A percentile compares a stretch with the other conserved stretches of the same genome.
Conservation (phyloP, 495 filamentous ascomycete genomes). For the Penicillium turbatum region DNA sequence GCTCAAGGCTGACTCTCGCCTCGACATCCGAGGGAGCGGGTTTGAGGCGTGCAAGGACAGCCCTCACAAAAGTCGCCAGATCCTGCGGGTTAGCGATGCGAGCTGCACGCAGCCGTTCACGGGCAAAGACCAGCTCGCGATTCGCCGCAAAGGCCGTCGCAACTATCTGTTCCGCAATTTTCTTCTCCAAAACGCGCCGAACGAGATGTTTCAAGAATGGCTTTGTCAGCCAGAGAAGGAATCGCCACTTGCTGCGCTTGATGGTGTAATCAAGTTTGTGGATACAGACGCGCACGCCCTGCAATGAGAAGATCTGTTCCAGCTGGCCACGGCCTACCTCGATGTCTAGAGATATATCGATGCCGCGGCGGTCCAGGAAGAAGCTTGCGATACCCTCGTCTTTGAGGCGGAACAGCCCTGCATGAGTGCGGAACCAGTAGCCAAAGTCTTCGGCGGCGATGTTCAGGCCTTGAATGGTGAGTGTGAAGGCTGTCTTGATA, state of each 20-base stretch:
- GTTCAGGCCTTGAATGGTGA: conserved; percentile 75
- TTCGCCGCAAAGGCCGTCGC: conserved; percentile 68
- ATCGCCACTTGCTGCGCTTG: conserved; percentile 67
- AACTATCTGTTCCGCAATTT: conserved; percentile 68
- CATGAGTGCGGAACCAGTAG: conserved; percentile 68
- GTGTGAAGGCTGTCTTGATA: conserved; percentile 64
- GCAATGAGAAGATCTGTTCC: conserved; percentile 76
- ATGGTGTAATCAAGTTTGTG: conserved; percentile 82
- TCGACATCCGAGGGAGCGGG: conserved; percentile 74
- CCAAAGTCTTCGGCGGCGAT: conserved; percentile 80
- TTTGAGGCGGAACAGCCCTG: conserved; percentile 61
- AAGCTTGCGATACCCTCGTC: conserved; percentile 85
- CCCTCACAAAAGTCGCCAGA: conserved; percentile 72
- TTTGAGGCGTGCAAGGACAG: conserved; percentile 68
- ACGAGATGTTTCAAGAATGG: conserved; percentile 78
- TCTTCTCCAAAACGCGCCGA: conserved; percentile 70
- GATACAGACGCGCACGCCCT: conserved; percentile 69
- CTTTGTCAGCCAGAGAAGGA: conserved; percentile 77
- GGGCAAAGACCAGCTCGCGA: conserved; percentile 77
- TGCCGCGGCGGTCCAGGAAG: conserved; percentile 74
- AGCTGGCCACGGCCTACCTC: conserved; percentile 70
- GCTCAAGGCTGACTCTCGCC: conserved; percentile 59
- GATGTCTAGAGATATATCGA: conserved; percentile 80
- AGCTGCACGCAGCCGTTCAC: conserved; percentile 81
- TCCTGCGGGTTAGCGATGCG: conserved; percentile 78